Evolutionary conservation across 768 basidiomycete genomes (phyloP).

Genomic region (Boletales sp.): DNA sequence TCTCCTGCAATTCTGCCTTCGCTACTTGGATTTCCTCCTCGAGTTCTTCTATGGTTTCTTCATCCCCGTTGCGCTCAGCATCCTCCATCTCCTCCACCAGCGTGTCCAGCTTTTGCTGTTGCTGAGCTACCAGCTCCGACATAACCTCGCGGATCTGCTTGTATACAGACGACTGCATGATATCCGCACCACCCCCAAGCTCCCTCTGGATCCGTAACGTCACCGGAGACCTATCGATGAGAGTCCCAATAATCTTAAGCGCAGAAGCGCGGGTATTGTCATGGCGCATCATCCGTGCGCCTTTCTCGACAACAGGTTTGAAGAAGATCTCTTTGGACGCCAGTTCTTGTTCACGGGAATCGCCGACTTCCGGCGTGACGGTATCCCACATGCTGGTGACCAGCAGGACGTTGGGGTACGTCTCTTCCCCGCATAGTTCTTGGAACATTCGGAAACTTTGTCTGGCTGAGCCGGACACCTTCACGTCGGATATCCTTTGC

Average conservation of each 20-base stretch:
- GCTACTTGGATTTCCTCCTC: constrained; percentile 34
- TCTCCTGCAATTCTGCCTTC: constrained; percentile 18
- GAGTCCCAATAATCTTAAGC: constrained; percentile 37
- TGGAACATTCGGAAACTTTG: constrained; percentile 49
- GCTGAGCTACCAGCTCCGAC: constrained; percentile 39
- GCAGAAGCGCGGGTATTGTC: constrained; percentile 43
- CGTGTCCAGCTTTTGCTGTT: constrained; percentile 41
- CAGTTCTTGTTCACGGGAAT: constrained; percentile 43
- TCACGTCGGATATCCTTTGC: constrained; percentile 49
- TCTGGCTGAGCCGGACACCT: constrained; percentile 43
- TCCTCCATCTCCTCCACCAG: constrained; percentile 45
- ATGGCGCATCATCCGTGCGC: constrained; percentile 44
- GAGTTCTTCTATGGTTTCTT: constrained; percentile 43
- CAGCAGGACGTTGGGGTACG: constrained; percentile 45
- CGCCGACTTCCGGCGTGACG: constrained; percentile 31
- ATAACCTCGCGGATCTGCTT: constrained; percentile 49
- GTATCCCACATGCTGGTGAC: constrained; percentile 53
- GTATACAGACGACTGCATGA: constrained; percentile 53
- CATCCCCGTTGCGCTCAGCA: constrained; percentile 40
- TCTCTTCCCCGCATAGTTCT: constrained; percentile 47
- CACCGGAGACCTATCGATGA: constrained; percentile 37
- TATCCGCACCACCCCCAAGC: constrained; percentile 41
- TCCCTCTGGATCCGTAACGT: constrained; percentile 54
- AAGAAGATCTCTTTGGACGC: constrained; percentile 43
- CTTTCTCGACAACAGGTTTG: constrained; percentile 44